Percentiles rank a stretch among this genome's conserved stretches.
phyloP scores from a whole-genome alignment of 306 rosid genomes.

The Medicago arabica region DNA sequence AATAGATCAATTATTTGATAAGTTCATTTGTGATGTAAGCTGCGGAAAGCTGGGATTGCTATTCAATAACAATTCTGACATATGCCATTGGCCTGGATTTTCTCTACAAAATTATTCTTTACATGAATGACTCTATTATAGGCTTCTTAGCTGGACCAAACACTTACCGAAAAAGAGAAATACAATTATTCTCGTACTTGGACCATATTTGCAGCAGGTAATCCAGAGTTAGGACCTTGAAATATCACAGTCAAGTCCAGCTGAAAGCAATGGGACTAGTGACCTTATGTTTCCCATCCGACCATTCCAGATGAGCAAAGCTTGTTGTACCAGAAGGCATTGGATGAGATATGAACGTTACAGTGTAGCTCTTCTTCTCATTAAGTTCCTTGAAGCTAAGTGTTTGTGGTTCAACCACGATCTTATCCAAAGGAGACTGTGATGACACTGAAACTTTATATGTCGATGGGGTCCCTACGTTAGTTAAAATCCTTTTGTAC shows the following conservation, averaged over 20 bases:
- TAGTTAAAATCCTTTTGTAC: conserved; percentile 73
- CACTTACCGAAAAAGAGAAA: conserved; percentile 22
- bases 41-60: conserved; percentile 7
- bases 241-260: conserved; percentile 61
- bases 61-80: not conserved
- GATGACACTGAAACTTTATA: conserved; percentile 63
- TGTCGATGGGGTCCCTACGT: conserved; percentile 68
- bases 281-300: conserved; percentile 81
- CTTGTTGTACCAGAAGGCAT: conserved; percentile 64
- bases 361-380: conserved; percentile 75
- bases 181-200: conserved; percentile 27
- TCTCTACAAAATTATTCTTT: conserved; percentile 45
- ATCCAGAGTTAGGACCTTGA: conserved; percentile 33
- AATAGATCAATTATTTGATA: not conserved
- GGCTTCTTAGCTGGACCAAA: conserved; percentile 37
- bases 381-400: conserved; percentile 54
- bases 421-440: conserved; percentile 59
- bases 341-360: conserved; percentile 61
- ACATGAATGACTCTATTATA: conserved; percentile 21
- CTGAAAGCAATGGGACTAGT: conserved; percentile 80
- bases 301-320: conserved; percentile 82
- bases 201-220: conserved; percentile 24
- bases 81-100: conserved; percentile 21
- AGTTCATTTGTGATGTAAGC: not conserved
- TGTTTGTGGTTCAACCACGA: conserved; percentile 67